Percentiles rank a stretch among this genome's conserved stretches.
phyloP scores from a whole-genome alignment of 148 eudicot genomes.

The Limonium bicolor region DNA sequence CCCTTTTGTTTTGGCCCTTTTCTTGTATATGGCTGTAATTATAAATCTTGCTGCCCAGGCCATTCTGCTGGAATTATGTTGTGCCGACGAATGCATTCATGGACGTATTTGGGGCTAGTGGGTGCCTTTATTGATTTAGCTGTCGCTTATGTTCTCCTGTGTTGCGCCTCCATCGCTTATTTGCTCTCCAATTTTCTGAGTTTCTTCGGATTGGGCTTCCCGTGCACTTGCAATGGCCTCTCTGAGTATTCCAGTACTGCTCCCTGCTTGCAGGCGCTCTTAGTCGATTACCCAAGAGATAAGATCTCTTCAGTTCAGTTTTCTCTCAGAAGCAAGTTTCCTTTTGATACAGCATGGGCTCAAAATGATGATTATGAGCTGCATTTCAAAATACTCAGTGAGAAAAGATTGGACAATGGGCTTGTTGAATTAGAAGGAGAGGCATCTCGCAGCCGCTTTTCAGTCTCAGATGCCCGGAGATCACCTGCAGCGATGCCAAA shows the following conservation, averaged over 20 bases:
- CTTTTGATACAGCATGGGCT: conserved; percentile 31
- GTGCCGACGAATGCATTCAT: conserved; percentile 40
- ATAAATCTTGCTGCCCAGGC: no score
- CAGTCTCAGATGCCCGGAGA: conserved; percentile 28
- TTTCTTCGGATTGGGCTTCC: conserved; percentile 54
- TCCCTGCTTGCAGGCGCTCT: conserved; percentile 30
- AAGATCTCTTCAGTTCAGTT: conserved; percentile 38
- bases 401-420: conserved; percentile 17
- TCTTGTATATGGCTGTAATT: no score
- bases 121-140: conserved; percentile 89
- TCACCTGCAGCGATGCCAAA: conserved; percentile 12
- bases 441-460: conserved; percentile 56
- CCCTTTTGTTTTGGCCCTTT: no score
- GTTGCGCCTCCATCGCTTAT: conserved; percentile 54
- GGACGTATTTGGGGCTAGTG: conserved; percentile 60
- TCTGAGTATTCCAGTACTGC: conserved; percentile 20
- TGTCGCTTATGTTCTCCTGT: conserved; percentile 63
- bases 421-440: conserved; percentile 43
- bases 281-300: conserved; percentile 46
- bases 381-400: conserved; percentile 24
- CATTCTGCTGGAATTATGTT: conserved; percentile 12
- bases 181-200: conserved; percentile 40
- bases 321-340: conserved; percentile 43
- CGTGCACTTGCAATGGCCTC: conserved; percentile 55
- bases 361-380: conserved; percentile 21